Conservation (phyloP, 495 filamentous ascomycete genomes). For the Neurospora hispaniola region DNA sequence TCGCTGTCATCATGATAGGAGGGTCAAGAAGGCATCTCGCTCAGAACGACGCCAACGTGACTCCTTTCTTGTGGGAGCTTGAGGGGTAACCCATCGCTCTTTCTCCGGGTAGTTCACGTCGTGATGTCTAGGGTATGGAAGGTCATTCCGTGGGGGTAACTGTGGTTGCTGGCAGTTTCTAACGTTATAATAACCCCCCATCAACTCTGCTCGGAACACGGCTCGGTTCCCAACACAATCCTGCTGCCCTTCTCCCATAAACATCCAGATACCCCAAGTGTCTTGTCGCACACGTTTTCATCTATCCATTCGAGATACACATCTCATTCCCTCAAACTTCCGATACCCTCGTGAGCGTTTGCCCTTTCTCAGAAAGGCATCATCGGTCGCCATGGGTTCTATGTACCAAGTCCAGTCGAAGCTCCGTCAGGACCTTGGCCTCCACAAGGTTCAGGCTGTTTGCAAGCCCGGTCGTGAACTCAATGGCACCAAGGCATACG, state of each 20-base stretch:
- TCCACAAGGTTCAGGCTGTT: constrained; percentile 39
- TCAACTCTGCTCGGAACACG: background rate
- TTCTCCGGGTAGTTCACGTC: background rate
- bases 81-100: background rate
- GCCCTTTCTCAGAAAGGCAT: background rate
- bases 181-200: background rate
- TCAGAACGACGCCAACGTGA: background rate
- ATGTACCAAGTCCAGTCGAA: constrained; percentile 24
- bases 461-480: constrained; percentile 53
- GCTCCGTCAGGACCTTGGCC: constrained; percentile 24
- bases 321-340: background rate
- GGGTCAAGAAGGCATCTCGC: background rate
- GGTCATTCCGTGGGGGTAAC: background rate
- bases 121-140: background rate
- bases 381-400: constrained; percentile 18
- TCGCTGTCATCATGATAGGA: background rate
- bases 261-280: background rate
- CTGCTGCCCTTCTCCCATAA: background rate
- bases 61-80: background rate
- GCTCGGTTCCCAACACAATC: background rate
- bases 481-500: constrained; percentile 64
- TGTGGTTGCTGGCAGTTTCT: background rate
- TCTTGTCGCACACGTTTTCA: background rate
- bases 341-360: background rate
- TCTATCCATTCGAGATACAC: background rate